Base-by-base conservation (phyloP, 2,329 filamentous ascomycete genomes). In the Tothia fuscella region DNA sequence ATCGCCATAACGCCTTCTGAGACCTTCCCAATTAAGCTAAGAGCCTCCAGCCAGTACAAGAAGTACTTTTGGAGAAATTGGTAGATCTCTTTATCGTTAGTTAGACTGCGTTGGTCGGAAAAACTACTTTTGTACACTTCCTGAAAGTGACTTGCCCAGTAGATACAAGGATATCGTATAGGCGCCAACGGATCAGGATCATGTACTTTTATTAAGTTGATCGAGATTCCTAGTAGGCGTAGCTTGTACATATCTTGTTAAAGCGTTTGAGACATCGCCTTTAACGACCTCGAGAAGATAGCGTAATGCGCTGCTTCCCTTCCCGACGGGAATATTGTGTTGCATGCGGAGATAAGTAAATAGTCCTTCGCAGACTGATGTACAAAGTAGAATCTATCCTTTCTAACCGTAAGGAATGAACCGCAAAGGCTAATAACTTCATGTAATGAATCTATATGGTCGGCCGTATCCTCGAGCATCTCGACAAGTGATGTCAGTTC, bases 341-440 rank as follows among this genome's bases (percentile, higher is more conserved):
- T 14, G 5, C 36, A 41, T 39, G 46, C 49, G 7, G 51, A 41
- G 20, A 49, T 26, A 5, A 43, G 24, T 2, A 70, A 42, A 46
- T 54, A 65, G 17, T 68, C 64, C 46, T 66, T 65, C 0, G 62
- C 66, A 3, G 64, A 67, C 43, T 64, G 58, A 45, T 68, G 63
- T 1, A 68, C 54, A 46, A 65, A 58, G 34, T 51, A 58, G 5
- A 67, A 32, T 1, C 22, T 45, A 2, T 31, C 43, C 0, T 59
- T 35, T 26, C 50, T 51, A 26, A 62, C 10, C 1, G 53, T 62
- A 0, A 68, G 48, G 39, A 68, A 64, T 5, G 60, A 69, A 14
- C 62, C 60, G 46, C 61, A 68, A 3, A 45, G 14, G 2, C 44
- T 24, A 9, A 67, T 50, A 4, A 64, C 47, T 4, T 58, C 44